Percentiles rank a stretch among this genome's conserved stretches.
These are phyloP conservation scores for Noccaea bulbosa DNA, from an alignment of 345 rosid genomes.

Conservation along the genomic window DNA sequence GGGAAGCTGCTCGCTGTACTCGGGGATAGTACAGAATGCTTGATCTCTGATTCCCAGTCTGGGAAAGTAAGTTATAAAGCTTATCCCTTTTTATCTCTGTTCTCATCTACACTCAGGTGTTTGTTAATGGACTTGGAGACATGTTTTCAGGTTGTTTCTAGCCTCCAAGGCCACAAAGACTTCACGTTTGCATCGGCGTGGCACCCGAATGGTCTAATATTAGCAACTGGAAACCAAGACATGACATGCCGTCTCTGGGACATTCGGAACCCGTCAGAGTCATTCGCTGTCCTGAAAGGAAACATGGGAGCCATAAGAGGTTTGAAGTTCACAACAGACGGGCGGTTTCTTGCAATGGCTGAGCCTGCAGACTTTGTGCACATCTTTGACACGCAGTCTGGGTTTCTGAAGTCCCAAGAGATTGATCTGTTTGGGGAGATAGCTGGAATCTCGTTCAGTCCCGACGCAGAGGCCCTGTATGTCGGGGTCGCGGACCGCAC, in stretches of 20 bases:
- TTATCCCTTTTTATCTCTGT: neutral
- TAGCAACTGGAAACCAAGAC: conserved; percentile 90
- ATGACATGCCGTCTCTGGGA: conserved; percentile 89
- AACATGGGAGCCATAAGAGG: conserved; percentile 92
- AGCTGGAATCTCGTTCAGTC: conserved; percentile 86
- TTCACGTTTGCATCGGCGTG: conserved; percentile 85
- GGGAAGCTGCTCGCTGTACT: conserved; percentile 71
- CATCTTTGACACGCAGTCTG: conserved; percentile 61
- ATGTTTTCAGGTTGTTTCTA: conserved; percentile 46
- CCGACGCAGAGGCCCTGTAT: conserved; percentile 73
- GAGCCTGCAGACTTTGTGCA: conserved; percentile 90
- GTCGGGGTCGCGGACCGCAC: conserved; percentile 77
- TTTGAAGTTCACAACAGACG: conserved; percentile 64
- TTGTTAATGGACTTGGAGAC: neutral
- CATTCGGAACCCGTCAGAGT: conserved; percentile 61
- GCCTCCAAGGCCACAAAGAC: conserved; percentile 73
- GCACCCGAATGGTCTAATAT: conserved; percentile 74
- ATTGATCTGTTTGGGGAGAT: conserved; percentile 88
- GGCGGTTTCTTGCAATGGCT: conserved; percentile 78
- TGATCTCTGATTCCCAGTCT: conserved; percentile 70
- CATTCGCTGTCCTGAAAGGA: conserved; percentile 73
- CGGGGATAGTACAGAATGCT: conserved; percentile 72
- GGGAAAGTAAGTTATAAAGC: conserved; percentile 54
- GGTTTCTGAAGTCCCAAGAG: conserved; percentile 64
- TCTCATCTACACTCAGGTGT: neutral